A percentile compares a stretch with the other conserved stretches of the same genome.
These are phyloP conservation scores for Phytophthora parvispora DNA, from an alignment of 352 stramenopile species.

Conservation along the genomic window DNA sequence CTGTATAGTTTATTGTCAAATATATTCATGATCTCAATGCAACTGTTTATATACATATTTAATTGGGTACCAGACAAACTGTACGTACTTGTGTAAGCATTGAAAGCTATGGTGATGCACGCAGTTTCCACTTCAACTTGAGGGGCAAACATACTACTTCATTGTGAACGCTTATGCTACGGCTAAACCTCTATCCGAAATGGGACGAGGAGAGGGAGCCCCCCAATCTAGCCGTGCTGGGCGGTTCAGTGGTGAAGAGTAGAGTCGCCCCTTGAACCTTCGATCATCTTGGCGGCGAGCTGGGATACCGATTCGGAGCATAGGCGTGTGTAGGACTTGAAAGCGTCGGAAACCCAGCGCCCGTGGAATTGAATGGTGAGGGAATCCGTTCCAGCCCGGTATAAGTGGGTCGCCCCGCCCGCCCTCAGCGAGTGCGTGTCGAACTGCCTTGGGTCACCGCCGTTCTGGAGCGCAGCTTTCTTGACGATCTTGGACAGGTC, in stretches of 20 bases:
- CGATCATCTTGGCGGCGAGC: neutral
- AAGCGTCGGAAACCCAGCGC: neutral
- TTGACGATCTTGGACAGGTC: neutral
- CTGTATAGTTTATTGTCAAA: slow-evolving; percentile 1
- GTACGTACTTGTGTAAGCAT: too few species aligned
- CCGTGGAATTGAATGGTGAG: slow-evolving; percentile 16
- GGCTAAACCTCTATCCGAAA: too few species aligned
- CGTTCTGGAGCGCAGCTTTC: neutral
- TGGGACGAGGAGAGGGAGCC: too few species aligned
- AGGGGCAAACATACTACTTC: too few species aligned
- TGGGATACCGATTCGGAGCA: neutral
- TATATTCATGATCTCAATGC: too few species aligned
- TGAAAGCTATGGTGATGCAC: too few species aligned
- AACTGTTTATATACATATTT: too few species aligned
- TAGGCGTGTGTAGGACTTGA: slow-evolving; percentile 4
- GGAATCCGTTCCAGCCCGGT: neutral
- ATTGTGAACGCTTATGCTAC: too few species aligned
- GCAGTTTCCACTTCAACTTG: too few species aligned
- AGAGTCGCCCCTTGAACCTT: neutral
- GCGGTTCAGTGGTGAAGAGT: too few species aligned
- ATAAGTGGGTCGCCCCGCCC: slow-evolving; percentile 1
- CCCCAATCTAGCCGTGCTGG: too few species aligned
- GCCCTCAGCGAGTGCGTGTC: neutral
- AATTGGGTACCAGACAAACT: too few species aligned
- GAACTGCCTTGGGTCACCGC: neutral